Conservation (phyloP, 2,329 filamentous ascomycete genomes). For the Ophiostoma novo-ulmi region DNA sequence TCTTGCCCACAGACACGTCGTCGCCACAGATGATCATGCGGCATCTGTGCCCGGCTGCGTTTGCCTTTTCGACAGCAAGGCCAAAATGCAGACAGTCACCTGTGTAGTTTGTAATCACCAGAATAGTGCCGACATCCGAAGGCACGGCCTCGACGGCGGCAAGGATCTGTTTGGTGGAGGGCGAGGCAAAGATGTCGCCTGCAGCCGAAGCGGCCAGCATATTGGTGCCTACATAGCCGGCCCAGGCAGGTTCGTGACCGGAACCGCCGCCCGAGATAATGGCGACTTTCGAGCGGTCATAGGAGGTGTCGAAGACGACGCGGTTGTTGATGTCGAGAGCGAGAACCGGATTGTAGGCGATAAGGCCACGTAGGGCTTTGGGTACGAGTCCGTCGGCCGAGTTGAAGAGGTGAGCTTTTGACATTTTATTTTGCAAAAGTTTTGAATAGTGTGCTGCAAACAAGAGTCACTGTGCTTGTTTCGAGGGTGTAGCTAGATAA, state of each 20-base stretch:
- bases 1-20: conserved; percentile 58
- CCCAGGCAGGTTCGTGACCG: conserved; percentile 58
- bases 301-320: conserved; percentile 46
- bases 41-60: conserved; percentile 49
- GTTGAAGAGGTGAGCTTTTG: conserved; percentile 49
- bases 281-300: conserved; percentile 43
- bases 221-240: conserved; percentile 58
- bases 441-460: not conserved
- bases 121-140: conserved; percentile 51
- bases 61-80: conserved; percentile 54
- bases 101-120: conserved; percentile 62
- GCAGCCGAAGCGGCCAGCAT: conserved; percentile 57
- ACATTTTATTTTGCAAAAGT: conserved; percentile 37
- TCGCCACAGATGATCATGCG: conserved; percentile 59
- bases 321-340: conserved; percentile 47
- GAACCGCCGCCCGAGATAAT: conserved; percentile 53
- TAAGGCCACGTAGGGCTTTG: conserved; percentile 47
- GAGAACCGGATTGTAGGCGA: conserved; percentile 50
- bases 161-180: conserved; percentile 58
- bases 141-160: conserved; percentile 52
- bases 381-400: conserved; percentile 50
- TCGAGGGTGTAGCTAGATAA: not conserved
- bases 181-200: conserved; percentile 60
- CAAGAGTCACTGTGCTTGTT: not conserved
- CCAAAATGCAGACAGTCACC: conserved; percentile 60